These are phyloP conservation scores for Fusarium burgessii DNA, from an alignment of 2,329 filamentous ascomycete genomes.

Conservation along the genomic window DNA sequence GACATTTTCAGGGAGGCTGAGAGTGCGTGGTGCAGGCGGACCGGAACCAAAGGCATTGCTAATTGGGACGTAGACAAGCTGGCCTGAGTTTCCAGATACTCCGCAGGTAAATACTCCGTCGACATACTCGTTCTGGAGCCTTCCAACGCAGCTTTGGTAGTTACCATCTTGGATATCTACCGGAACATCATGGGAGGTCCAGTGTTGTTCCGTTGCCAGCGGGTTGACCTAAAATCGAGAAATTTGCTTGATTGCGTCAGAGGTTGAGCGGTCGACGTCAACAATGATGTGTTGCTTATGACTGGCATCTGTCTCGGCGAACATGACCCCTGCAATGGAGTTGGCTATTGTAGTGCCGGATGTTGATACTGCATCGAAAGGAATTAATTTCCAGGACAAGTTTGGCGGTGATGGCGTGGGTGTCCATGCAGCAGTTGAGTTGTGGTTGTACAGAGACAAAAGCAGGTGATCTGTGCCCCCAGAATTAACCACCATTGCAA, in stretches of 20 bases:
- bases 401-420: not conserved
- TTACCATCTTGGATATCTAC: not conserved
- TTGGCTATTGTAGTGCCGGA: fast-evolving
- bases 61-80: not conserved
- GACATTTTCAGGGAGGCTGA: fast-evolving
- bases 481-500: not conserved
- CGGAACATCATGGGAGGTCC: fast-evolving
- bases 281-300: not conserved
- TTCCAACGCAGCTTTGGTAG: not conserved
- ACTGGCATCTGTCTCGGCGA: not conserved
- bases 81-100: not conserved
- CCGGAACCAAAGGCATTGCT: not conserved
- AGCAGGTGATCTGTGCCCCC: not conserved
- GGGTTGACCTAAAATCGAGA: not conserved
- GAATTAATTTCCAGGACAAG: not conserved
- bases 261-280: not conserved
- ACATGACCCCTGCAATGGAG: not conserved
- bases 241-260: not conserved
- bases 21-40: fast-evolving
- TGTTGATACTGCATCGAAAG: not conserved
- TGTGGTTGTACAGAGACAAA: not conserved
- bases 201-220: not conserved
- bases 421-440: not conserved
- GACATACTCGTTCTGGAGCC: not conserved
- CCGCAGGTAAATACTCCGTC: not conserved